A percentile compares a stretch with the other conserved stretches of the same genome.
These are phyloP conservation scores for Lactifluus rugatus DNA, from an alignment of 768 basidiomycete genomes.

Conservation along the genomic window DNA sequence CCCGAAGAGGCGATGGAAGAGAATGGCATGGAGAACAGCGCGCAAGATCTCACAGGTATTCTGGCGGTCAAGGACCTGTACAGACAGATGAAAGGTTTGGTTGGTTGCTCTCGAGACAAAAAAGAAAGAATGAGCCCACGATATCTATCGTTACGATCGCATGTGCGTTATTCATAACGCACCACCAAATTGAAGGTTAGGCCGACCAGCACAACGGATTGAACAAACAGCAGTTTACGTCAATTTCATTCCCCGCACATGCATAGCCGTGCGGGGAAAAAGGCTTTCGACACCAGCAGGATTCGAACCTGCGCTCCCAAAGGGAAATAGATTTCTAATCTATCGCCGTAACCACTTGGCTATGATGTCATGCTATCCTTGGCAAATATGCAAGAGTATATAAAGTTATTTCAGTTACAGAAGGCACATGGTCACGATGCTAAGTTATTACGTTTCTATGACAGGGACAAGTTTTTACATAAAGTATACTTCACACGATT, in stretches of 20 bases:
- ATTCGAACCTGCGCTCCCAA: conserved; percentile 36
- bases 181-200: neutral
- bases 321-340: conserved; percentile 44
- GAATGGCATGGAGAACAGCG: conserved; percentile 69
- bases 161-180: conserved; percentile 21
- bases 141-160: conserved; percentile 45
- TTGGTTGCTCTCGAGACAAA: neutral
- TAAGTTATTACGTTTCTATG: no score
- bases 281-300: conserved; percentile 32
- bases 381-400: no score
- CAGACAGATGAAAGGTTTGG: neutral
- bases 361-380: conserved; percentile 56
- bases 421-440: no score
- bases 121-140: conserved; percentile 23
- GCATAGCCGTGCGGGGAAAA: neutral
- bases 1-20: conserved; percentile 79
- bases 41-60: conserved; percentile 65
- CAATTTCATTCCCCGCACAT: neutral
- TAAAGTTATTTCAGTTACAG: no score
- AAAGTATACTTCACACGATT: neutral
- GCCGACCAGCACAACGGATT: no score
- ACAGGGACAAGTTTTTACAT: no score
- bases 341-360: conserved; percentile 71
- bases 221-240: no score
- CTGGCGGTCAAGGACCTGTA: conserved; percentile 60